Conservation (phyloP, 2,329 filamentous ascomycete genomes). For the Volutella citrinella region DNA sequence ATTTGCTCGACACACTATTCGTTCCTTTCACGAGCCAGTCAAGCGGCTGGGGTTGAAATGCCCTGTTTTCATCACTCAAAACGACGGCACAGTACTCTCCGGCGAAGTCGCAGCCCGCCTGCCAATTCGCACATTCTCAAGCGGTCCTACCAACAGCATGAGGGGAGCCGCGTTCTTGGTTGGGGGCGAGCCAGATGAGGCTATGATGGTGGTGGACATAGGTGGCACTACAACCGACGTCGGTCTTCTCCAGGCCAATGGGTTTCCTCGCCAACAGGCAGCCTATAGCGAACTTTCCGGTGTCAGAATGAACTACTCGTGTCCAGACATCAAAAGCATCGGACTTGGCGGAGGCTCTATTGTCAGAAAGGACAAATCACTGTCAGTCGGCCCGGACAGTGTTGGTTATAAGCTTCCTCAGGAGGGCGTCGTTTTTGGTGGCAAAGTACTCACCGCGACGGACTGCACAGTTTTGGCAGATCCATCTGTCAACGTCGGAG, state of each 20-base stretch:
- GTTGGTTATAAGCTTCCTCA: slow-evolving; percentile 55
- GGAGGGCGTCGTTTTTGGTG: slow-evolving; percentile 56
- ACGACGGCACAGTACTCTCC: slow-evolving; percentile 59
- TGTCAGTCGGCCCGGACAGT: slow-evolving; percentile 59
- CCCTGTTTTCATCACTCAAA: slow-evolving; percentile 60
- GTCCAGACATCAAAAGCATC: slow-evolving; percentile 57
- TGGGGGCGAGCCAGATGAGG: slow-evolving; percentile 32
- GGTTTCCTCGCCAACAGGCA: slow-evolving; percentile 61
- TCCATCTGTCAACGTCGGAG: slow-evolving; percentile 37
- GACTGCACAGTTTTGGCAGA: slow-evolving; percentile 45
- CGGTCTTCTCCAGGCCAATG: slow-evolving; percentile 56
- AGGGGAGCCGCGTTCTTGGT: slow-evolving; percentile 60
- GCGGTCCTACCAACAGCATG: slow-evolving; percentile 63
- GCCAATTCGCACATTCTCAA: slow-evolving; percentile 61
- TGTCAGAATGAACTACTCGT: slow-evolving; percentile 60
- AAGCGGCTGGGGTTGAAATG: slow-evolving; percentile 46
- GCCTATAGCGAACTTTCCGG: slow-evolving; percentile 62
- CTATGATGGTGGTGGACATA: slow-evolving; percentile 61
- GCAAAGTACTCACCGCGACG: slow-evolving; percentile 55
- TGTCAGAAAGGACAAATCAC: slow-evolving; percentile 36
- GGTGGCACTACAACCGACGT: slow-evolving; percentile 66
- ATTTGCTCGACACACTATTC: slow-evolving; percentile 56
- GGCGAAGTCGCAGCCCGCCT: slow-evolving; percentile 50
- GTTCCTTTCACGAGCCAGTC: slow-evolving; percentile 52
- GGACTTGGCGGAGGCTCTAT: slow-evolving; percentile 59